phyloP scores from a whole-genome alignment of 2,329 filamentous ascomycete genomes.

The Triangularia verruculosa region DNA sequence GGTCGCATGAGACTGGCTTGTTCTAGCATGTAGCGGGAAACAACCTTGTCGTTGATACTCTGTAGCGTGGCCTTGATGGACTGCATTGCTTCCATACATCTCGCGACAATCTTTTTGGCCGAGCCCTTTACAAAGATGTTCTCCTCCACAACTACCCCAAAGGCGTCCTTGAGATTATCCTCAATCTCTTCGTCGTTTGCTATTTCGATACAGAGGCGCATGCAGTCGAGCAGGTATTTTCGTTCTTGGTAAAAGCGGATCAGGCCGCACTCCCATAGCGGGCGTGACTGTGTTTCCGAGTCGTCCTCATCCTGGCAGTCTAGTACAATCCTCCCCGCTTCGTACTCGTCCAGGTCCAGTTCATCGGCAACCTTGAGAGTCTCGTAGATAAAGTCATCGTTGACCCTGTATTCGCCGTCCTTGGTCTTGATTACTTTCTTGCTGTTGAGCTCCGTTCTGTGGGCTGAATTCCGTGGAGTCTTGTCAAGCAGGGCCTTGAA shows the following conservation, averaged over 20 bases:
- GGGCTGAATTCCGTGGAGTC: conserved; percentile 68
- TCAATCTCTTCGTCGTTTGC: conserved; percentile 57
- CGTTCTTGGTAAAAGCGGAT: conserved; percentile 86
- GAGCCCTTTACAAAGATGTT: conserved; percentile 53
- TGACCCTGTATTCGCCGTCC: conserved; percentile 74
- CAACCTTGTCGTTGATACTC: conserved; percentile 70
- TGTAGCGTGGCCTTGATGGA: conserved; percentile 75
- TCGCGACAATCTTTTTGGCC: conserved; percentile 64
- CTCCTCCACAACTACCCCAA: conserved; percentile 54
- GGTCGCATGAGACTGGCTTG: conserved; percentile 50
- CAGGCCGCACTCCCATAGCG: conserved; percentile 73
- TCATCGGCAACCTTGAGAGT: conserved; percentile 81
- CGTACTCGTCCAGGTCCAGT: conserved; percentile 83
- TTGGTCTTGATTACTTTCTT: conserved; percentile 72
- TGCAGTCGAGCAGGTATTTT: conserved; percentile 76
- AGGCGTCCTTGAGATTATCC: conserved; percentile 45
- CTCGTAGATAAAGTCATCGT: conserved; percentile 82
- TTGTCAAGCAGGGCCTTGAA: conserved; percentile 74
- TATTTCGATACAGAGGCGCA: conserved; percentile 74
- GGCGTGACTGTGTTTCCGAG: conserved; percentile 64
- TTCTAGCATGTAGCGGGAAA: conserved; percentile 72
- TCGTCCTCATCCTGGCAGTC: conserved; percentile 70
- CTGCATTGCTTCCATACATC: conserved; percentile 73
- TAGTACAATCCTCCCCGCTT: conserved; percentile 74
- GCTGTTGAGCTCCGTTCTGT: conserved; percentile 66